phyloP scores from a whole-genome alignment of 352 stramenopile genomes.

The Phytophthora hybrid region DNA sequence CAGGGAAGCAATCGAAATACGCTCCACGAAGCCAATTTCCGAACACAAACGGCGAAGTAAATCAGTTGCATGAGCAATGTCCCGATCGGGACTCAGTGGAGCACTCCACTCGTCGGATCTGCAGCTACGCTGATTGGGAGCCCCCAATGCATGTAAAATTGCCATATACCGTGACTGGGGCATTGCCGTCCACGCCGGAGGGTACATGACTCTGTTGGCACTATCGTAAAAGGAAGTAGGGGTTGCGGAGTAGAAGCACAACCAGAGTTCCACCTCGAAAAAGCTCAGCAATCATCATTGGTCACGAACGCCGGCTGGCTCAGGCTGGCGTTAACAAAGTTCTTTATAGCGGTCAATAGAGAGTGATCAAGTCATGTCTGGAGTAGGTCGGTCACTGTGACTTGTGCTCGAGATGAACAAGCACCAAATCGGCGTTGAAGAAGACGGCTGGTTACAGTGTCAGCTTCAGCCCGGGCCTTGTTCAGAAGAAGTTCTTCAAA shows the following conservation, averaged over 20 bases:
- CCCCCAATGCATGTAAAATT: neutral
- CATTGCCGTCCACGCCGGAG: neutral
- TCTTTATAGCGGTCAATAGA: neutral
- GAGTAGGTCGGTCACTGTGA: neutral
- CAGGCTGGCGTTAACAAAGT: neutral
- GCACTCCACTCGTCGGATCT: neutral
- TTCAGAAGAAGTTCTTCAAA: neutral
- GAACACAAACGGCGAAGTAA: neutral
- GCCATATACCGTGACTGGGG: neutral
- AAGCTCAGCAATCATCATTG: neutral
- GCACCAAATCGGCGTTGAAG: neutral
- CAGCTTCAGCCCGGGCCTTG: neutral
- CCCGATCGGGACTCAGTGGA: neutral
- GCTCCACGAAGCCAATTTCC: neutral
- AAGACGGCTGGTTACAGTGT: neutral
- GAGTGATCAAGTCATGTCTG: neutral
- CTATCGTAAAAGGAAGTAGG: neutral
- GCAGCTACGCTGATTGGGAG: neutral
- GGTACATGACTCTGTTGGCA: neutral
- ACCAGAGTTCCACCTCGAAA: neutral
- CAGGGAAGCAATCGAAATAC: neutral
- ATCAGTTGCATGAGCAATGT: neutral
- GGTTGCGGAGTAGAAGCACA: neutral
- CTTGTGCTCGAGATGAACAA: neutral
- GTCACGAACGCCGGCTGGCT: neutral